Base-by-base conservation (phyloP, 2,329 filamentous ascomycete species). In the Phyllachora maydis region DNA sequence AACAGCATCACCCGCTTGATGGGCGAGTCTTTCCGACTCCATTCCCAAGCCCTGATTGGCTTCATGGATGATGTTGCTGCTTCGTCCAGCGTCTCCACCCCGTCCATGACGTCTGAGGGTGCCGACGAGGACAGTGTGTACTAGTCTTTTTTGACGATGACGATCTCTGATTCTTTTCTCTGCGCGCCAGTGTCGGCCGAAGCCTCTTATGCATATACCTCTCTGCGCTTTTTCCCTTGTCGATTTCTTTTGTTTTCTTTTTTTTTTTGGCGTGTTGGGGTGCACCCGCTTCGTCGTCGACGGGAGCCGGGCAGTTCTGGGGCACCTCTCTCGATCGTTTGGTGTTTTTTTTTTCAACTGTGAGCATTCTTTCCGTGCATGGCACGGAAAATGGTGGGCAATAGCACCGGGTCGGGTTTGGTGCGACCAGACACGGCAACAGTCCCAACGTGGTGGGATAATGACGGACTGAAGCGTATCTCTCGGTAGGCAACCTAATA, bases 21-120 rank as follows among this genome's bases (percentile, higher is more conserved):
- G 77, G 88, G 88, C 40, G 88, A 95, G 52, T 83, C 88, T 24
- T 95, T 98, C 65, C 88, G 90, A 45, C 69, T 93, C 28, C 85
- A 95, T 52, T 78, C 83, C 18, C 83, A 95, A 54, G 83, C 88
- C 34, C 70, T 98, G 16, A 69, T 85, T 35, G 83, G 85, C 47
- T 95, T 92, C 42, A 82, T 93, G 44, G 85, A 93, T 45, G 76
- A 83, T 38, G 57, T 66, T 36, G 67, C 73, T 46, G 66, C 58
- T 36, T 71, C 67, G 35, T 69, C 65, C n/a, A 68, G 65, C 36
- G 66, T 67, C 23, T 72, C 69, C 23, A 73, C 68, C 28, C 69
- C 69, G 26, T 74, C 69, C 30, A 75, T 75, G 66, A 72, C 61
- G 26, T 75, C 70, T 23, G 70, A 74, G 40, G 70, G 68, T 26